Conservation (phyloP, 805 yeast genomes). For the Pichia heedii region DNA sequence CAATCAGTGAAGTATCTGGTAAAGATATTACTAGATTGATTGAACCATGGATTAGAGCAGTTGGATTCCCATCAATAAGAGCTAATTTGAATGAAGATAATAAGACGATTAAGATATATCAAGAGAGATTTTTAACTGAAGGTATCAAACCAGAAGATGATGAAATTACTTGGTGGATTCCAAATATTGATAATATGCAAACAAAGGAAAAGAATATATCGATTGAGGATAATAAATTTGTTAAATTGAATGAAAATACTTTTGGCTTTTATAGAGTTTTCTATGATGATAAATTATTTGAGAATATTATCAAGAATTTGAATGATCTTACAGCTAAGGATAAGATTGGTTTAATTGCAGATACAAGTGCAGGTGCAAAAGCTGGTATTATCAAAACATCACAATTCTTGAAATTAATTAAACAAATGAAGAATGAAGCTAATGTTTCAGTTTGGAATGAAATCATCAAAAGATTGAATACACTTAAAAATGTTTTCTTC, state of each 20-base stretch:
- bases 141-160: constrained; percentile 54
- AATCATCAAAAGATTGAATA: constrained; percentile 33
- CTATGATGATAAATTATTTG: constrained; percentile 36
- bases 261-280: constrained; percentile 47
- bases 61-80: constrained; percentile 64
- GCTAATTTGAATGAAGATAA: constrained; percentile 31
- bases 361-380: constrained; percentile 38
- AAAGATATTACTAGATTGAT: constrained; percentile 50
- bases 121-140: constrained; percentile 52
- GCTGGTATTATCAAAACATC: constrained; percentile 36
- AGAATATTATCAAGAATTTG: constrained; percentile 32
- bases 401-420: constrained; percentile 36
- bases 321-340: constrained; percentile 35
- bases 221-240: constrained; percentile 11
- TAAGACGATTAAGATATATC: constrained; percentile 33
- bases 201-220: constrained; percentile 15
- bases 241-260: constrained; percentile 43
- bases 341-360: constrained; percentile 47
- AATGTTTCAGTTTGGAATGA: constrained; percentile 49
- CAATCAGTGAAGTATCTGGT: constrained; percentile 55
- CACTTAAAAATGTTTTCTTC: constrained; percentile 31
- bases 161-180: constrained; percentile 51
- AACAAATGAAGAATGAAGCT: constrained; percentile 27
- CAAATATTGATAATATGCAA: constrained; percentile 27
- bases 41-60: constrained; percentile 62